Conservation (phyloP, 148 eudicot species). For the Persicaria tinctoria region DNA sequence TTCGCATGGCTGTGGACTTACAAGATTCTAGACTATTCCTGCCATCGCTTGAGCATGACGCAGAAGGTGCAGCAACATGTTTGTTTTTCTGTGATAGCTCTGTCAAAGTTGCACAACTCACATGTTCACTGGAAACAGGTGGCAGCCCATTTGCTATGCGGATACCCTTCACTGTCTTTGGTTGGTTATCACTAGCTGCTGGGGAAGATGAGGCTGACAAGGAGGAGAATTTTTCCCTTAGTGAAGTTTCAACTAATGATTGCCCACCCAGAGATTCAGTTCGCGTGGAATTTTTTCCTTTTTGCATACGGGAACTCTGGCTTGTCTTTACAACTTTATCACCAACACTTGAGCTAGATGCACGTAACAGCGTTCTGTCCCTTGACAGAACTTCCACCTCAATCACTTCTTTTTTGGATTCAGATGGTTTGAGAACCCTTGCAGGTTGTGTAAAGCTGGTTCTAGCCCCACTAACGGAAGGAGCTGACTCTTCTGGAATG, state of each 20-base stretch:
- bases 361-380: constrained; percentile 1
- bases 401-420: neutral
- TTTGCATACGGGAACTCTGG: neutral
- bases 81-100: constrained; percentile 22
- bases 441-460: neutral
- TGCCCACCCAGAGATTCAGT: neutral
- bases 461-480: neutral
- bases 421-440: constrained; percentile 7
- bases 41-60: constrained; percentile 17
- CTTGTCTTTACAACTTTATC: neutral
- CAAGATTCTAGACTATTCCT: constrained; percentile 17
- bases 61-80: constrained; percentile 15
- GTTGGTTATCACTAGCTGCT: constrained; percentile 16
- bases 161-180: constrained; percentile 12
- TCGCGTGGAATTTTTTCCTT: neutral
- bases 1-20: constrained; percentile 13
- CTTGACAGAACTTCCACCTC: constrained; percentile 2
- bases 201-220: constrained; percentile 24
- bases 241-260: constrained; percentile 9
- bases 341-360: neutral
- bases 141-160: constrained; percentile 12
- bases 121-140: constrained; percentile 14
- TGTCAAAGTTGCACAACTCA: constrained; percentile 15
- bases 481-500: constrained; percentile 29
- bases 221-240: constrained; percentile 15